Conservation (phyloP, 164 flowering plant genomes). For the Malania oleifera region DNA sequence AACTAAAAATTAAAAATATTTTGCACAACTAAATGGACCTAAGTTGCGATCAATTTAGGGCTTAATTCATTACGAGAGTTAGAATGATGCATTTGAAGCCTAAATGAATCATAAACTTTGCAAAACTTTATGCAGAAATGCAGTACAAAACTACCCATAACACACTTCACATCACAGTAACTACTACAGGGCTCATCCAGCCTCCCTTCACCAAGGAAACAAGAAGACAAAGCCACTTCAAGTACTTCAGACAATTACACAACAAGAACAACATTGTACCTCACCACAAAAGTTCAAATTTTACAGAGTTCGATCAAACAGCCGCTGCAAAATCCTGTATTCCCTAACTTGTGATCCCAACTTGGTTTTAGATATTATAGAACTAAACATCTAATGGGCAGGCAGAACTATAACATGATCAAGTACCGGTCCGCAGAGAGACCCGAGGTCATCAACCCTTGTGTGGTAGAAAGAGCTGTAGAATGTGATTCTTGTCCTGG, state of each 20-base stretch:
- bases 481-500: conserved; percentile 76
- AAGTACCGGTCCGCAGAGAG: conserved; percentile 85
- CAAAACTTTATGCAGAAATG: too few relatives aligned
- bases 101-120: too few relatives aligned
- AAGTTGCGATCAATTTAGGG: too few relatives aligned
- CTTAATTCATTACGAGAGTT: too few relatives aligned
- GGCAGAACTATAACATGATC: conserved; percentile 63
- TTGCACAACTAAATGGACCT: too few relatives aligned
- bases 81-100: too few relatives aligned
- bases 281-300: conserved; percentile 3
- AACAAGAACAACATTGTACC: not conserved
- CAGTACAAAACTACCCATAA: too few relatives aligned
- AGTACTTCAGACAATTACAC: too few relatives aligned
- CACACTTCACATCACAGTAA: too few relatives aligned
- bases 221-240: not conserved
- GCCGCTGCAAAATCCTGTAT: conserved; percentile 9
- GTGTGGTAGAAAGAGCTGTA: conserved; percentile 85
- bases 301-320: conserved; percentile 2
- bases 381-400: conserved; percentile 8
- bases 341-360: not conserved
- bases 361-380: not conserved
- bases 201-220: not conserved
- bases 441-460: conserved; percentile 51
- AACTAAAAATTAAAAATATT: too few relatives aligned
- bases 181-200: not conserved